These are phyloP conservation scores for Tilletia horrida DNA, from an alignment of 1,284 basidiomycete species.

Conservation along the genomic window DNA sequence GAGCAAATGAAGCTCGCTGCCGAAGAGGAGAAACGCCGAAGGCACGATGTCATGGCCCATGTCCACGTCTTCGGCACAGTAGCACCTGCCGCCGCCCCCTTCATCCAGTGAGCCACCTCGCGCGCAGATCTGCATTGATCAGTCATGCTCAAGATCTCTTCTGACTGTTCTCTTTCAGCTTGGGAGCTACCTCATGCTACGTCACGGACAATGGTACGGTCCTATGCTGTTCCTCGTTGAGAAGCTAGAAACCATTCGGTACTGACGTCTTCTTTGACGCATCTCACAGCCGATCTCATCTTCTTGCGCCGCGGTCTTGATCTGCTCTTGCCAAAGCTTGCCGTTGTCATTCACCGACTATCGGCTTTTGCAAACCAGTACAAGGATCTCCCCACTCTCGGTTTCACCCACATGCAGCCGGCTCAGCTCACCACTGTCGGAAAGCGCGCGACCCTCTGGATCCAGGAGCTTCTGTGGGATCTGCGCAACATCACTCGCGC, in stretches of 20 bases:
- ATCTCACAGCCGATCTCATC: conserved; percentile 73
- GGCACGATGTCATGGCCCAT: conserved; percentile 99
- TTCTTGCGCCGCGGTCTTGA: conserved; percentile 85
- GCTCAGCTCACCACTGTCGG: conserved; percentile 98
- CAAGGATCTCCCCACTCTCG: conserved; percentile 62
- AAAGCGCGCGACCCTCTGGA: conserved; percentile 97
- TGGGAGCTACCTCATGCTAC: conserved; percentile 97
- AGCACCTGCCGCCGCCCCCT: conserved; percentile 90
- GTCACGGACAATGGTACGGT: conserved; percentile 71
- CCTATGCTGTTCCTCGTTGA: background rate
- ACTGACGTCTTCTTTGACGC: conserved; percentile 14
- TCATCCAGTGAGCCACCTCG: conserved; percentile 76
- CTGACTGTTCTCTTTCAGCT: conserved; percentile 57
- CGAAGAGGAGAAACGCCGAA: conserved; percentile 88
- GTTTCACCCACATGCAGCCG: conserved; percentile 99
- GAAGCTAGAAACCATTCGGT: background rate
- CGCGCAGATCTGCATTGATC: conserved; percentile 19
- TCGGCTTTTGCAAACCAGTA: conserved; percentile 68
- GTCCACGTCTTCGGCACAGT: conserved; percentile 94
- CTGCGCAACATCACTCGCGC: conserved; percentile 87
- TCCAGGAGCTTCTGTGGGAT: conserved; percentile 91
- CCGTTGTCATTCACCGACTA: conserved; percentile 82
- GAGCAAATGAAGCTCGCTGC: conserved; percentile 89
- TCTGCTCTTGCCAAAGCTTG: conserved; percentile 80
- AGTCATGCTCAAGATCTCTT: background rate